Percentiles rank a stretch among this genome's conserved stretches.
phyloP scores from a whole-genome alignment of 345 rosid genomes.

The Clarkia xantiana region DNA sequence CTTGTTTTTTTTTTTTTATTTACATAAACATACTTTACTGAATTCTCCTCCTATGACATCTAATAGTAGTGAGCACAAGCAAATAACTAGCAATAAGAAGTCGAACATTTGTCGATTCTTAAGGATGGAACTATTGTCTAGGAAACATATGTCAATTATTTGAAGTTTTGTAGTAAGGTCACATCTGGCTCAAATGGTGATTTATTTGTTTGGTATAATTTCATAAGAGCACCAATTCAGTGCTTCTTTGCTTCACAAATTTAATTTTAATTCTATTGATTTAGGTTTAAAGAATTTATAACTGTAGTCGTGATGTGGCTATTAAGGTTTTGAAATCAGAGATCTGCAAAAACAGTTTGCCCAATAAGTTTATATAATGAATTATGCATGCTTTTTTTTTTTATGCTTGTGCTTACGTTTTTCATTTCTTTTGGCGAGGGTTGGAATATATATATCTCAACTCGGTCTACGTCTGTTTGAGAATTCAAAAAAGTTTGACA shows the following conservation, averaged over 20 bases:
- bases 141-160: constrained; percentile 39
- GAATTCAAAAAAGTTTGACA: constrained; percentile 19
- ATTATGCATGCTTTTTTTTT: constrained; percentile 21
- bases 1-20: not conserved
- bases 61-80: constrained; percentile 14
- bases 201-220: constrained; percentile 21
- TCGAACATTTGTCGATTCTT: constrained; percentile 16
- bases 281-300: constrained; percentile 38
- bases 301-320: constrained; percentile 38
- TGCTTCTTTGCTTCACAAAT: no score
- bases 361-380: constrained; percentile 43
- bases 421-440: not conserved
- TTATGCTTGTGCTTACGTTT: not conserved
- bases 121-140: constrained; percentile 32
- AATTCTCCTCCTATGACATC: constrained; percentile 15
- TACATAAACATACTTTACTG: constrained; percentile 23
- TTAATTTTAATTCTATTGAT: constrained; percentile 3
- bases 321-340: constrained; percentile 34
- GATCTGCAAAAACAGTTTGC: constrained; percentile 29
- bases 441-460: not conserved
- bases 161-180: constrained; percentile 30
- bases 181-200: constrained; percentile 33
- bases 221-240: not conserved
- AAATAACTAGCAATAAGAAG: constrained; percentile 15
- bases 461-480: constrained; percentile 4